Percentiles rank a stretch among this genome's conserved stretches.
These are phyloP conservation scores for Chaetothyriales sp. DNA, from an alignment of 2,329 filamentous ascomycete species.

Conservation along the genomic window DNA sequence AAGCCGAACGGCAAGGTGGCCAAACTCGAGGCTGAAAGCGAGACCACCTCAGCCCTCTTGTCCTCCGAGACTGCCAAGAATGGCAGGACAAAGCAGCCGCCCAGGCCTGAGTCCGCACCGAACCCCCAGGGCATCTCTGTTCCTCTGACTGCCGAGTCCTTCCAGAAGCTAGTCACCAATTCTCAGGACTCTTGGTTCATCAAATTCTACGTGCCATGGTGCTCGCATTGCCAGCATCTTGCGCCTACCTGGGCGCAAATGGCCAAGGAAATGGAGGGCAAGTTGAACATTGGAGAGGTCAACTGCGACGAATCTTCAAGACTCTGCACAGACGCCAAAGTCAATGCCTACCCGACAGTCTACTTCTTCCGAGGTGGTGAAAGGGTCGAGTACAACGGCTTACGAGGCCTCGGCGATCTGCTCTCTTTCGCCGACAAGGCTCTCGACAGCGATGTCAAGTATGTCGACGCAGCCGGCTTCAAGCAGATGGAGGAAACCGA, in stretches of 20 bases:
- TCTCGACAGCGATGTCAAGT: conserved; percentile 61
- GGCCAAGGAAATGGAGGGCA: conserved; percentile 78
- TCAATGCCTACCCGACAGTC: conserved; percentile 74
- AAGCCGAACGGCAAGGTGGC: conserved; percentile 29
- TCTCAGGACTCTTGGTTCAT: conserved; percentile 92
- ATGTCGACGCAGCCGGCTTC: conserved; percentile 65
- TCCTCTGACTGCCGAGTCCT: conserved; percentile 66
- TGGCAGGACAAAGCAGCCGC: conserved; percentile 38
- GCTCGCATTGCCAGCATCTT: conserved; percentile 85
- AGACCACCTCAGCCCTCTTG: conserved; percentile 22
- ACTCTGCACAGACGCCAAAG: conserved; percentile 81
- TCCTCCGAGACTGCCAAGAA: conserved; percentile 25
- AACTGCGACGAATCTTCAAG: conserved; percentile 78
- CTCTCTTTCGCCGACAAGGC: conserved; percentile 78
- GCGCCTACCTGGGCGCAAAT: conserved; percentile 81
- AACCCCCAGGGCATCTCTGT: conserved; percentile 67
- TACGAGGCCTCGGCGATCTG: conserved; percentile 83
- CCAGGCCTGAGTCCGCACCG: conserved; percentile 39
- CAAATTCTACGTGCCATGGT: conserved; percentile 98
- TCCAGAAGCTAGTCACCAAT: conserved; percentile 72
- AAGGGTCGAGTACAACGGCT: conserved; percentile 80
- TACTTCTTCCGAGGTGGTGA: conserved; percentile 87
- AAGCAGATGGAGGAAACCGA: conserved; percentile 79
- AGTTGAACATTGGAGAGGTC: conserved; percentile 85
- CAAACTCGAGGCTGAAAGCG: conserved; percentile 19